phyloP scores from a whole-genome alignment of 2,329 filamentous ascomycete species.

The Trichoderma sp. region DNA sequence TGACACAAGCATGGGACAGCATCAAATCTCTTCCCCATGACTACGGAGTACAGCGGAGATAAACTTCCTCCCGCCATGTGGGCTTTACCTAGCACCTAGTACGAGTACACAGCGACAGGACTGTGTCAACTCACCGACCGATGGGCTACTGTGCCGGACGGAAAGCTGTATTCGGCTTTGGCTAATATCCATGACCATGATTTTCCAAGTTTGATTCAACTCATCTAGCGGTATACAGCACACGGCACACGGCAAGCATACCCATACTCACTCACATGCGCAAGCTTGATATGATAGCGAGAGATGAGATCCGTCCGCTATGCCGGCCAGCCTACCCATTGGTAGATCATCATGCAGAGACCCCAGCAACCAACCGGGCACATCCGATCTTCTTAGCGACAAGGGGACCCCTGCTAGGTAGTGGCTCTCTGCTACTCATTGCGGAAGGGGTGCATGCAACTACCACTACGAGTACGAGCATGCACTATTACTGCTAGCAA shows the following conservation, averaged over 20 bases:
- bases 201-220: background rate
- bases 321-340: background rate
- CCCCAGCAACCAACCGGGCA: slow-evolving; percentile 8
- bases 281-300: background rate
- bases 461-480: background rate
- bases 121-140: background rate
- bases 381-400: slow-evolving; percentile 20
- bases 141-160: background rate
- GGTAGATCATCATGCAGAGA: slow-evolving; percentile 15
- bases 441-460: background rate
- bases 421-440: background rate
- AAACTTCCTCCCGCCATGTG: background rate
- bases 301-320: slow-evolving; percentile 2
- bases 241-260: background rate
- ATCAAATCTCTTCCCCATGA: background rate
- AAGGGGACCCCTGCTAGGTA: background rate
- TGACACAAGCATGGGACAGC: background rate
- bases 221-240: background rate
- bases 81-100: background rate
- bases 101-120: background rate
- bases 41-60: background rate
- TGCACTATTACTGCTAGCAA: background rate
- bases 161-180: background rate
- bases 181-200: background rate
- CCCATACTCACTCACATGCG: background rate